These are phyloP conservation scores for Lomentospora prolificans DNA, from an alignment of 2,329 filamentous ascomycete species.

Conservation along the genomic window DNA sequence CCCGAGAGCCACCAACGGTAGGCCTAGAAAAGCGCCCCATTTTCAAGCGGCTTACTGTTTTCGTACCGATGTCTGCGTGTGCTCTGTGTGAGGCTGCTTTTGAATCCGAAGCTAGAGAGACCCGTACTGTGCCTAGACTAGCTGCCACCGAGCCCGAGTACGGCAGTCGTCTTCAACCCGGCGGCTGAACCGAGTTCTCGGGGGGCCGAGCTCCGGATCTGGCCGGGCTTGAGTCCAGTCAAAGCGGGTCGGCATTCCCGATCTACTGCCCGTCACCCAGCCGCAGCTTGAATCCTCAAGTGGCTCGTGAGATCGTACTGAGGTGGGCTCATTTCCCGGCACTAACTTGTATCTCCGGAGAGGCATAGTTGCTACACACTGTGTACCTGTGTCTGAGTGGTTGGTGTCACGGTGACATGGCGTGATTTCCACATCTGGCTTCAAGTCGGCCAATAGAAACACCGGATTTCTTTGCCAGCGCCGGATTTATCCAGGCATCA, in stretches of 20 bases:
- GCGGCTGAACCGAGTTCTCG: background rate
- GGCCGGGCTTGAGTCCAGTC: background rate
- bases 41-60: background rate
- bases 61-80: background rate
- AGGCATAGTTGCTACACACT: background rate
- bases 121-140: constrained; percentile 1
- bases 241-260: background rate
- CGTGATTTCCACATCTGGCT: background rate
- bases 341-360: constrained; percentile 4
- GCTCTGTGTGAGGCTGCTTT: background rate
- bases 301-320: background rate
- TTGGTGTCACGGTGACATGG: background rate
- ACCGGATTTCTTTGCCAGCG: background rate
- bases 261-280: background rate
- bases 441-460: background rate
- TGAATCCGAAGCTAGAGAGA: background rate
- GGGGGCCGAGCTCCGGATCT: background rate
- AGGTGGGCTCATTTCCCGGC: background rate
- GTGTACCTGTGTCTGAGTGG: constrained; percentile 4
- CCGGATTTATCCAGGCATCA: constrained; percentile 2
- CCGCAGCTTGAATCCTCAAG: background rate
- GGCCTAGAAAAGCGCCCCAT: constrained; percentile 6
- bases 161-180: background rate
- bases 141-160: background rate
- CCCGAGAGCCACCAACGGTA: constrained; percentile 2